Evolutionary conservation across 75 land plant species (phyloP).

Genomic region (Pseudotsuga menziesii): DNA sequence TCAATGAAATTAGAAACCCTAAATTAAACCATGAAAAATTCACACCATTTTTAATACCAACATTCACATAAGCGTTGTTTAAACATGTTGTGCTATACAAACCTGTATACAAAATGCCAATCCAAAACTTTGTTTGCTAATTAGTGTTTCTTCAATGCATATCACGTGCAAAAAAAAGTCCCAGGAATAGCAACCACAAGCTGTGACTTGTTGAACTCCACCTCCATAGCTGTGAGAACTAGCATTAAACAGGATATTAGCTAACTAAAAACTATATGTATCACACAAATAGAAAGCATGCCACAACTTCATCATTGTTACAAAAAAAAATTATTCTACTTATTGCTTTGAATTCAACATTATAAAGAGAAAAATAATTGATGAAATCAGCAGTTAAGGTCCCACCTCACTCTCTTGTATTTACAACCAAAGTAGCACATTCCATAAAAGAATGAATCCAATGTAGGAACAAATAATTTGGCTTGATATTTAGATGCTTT

Average conservation of each 20-base stretch:
- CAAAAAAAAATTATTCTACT: neutral
- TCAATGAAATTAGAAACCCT: neutral
- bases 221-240: constrained; percentile 39
- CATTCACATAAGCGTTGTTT: neutral
- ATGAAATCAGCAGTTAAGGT: neutral
- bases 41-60: neutral
- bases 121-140: constrained; percentile 90
- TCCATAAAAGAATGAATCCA: too few relatives aligned
- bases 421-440: neutral
- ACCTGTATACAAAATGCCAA: constrained; percentile 99
- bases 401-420: neutral
- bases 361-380: neutral
- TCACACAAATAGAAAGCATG: constrained; percentile 3
- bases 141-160: constrained; percentile 93
- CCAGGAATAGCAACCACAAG: constrained; percentile 86
- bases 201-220: constrained; percentile 89
- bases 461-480: too few relatives aligned
- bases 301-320: neutral
- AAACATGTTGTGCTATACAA: neutral
- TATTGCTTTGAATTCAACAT: neutral
- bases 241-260: constrained; percentile 6
- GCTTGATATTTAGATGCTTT: too few relatives aligned
- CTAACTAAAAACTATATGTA: constrained; percentile 9
- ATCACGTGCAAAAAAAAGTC: constrained; percentile 92
- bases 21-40: neutral